Conservation (phyloP, 495 filamentous ascomycete genomes). For the Trichodelitschia bisporula region DNA sequence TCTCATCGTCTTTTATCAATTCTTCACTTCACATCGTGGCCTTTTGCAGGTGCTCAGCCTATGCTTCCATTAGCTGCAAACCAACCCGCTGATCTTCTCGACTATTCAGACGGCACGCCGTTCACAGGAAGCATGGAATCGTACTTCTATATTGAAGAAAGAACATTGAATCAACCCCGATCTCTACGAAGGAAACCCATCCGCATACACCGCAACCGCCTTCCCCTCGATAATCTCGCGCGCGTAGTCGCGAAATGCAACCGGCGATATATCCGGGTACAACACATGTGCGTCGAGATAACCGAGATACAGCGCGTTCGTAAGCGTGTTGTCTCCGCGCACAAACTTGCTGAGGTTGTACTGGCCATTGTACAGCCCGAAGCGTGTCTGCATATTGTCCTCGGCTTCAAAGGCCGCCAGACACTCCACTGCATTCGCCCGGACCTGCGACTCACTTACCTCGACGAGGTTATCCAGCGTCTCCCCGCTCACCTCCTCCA, state of each 20-base stretch:
- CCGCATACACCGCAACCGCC: no score
- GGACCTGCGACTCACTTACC: slow-evolving; percentile 19
- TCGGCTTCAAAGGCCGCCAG: neutral
- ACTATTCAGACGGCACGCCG: no score
- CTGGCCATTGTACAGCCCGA: slow-evolving; percentile 20
- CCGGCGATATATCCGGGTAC: slow-evolving; percentile 21
- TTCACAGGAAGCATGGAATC: no score
- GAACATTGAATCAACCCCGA: no score
- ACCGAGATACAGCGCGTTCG: slow-evolving; percentile 31
- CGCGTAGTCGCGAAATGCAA: slow-evolving; percentile 1
- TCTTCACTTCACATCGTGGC: no score
- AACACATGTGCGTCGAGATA: slow-evolving; percentile 29
- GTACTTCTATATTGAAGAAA: no score
- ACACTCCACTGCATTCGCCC: slow-evolving; percentile 2
- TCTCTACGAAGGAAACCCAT: no score
- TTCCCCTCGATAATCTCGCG: no score
- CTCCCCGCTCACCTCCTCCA: slow-evolving; percentile 29
- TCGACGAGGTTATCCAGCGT: slow-evolving; percentile 25
- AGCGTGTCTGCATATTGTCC: slow-evolving; percentile 15
- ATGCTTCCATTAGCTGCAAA: no score
- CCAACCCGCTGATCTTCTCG: no score
- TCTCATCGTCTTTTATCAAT: no score
- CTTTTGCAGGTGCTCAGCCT: no score
- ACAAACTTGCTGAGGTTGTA: slow-evolving; percentile 27
- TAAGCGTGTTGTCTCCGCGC: slow-evolving; percentile 30